Base-by-base conservation (phyloP, 2,329 filamentous ascomycete species). In the Botrytis deweyae region DNA sequence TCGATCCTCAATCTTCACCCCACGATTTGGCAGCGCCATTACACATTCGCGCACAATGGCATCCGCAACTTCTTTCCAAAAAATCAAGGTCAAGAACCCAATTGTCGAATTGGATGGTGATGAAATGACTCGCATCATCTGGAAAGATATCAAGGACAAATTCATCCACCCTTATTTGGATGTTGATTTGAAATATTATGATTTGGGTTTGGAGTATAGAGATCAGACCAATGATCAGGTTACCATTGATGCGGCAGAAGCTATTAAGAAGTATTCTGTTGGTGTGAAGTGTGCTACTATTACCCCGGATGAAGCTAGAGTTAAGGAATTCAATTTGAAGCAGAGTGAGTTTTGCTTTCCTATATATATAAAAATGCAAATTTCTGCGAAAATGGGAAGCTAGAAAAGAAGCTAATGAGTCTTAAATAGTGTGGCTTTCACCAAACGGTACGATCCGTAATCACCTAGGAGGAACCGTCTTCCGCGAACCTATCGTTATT, bases 31-130 rank as follows among this genome's bases (percentile, higher is more conserved):
- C 61, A 38, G 74, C 29, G 73, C 76, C 40, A 77, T 80, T 69
- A 74, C 76, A 55, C 81, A 85, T 77, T 80, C 79, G 71, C 84
- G 86, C 82, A 86, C 80, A 80, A 90, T 91, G 88, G 86, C 87
- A 73, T 81, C 81, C 77, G 86, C 87, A 74, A 9, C 70, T 22
- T 81, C 81, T 76, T 84, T 87, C 80, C 87, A 89, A 82, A 99
- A 98, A 92, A 98, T 98, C 89, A 96, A 97, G 90, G 96, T 99
- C 87, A 95, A 97, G 91, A 98, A 97, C 86, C 96, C 96, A 78
- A 91, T 99, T 83, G 96, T 99, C 84, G 96, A 98, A 87, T 90
- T 98, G 81, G 95, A 98, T 83, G 95, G 95, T 81, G 90, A 92
- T 80, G 90, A 94, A 91, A 98, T 98, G 96, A 99, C 96, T 80